These are phyloP conservation scores for Cyclaneusma minus DNA, from an alignment of 2,329 filamentous ascomycete genomes.

Conservation along the genomic window DNA sequence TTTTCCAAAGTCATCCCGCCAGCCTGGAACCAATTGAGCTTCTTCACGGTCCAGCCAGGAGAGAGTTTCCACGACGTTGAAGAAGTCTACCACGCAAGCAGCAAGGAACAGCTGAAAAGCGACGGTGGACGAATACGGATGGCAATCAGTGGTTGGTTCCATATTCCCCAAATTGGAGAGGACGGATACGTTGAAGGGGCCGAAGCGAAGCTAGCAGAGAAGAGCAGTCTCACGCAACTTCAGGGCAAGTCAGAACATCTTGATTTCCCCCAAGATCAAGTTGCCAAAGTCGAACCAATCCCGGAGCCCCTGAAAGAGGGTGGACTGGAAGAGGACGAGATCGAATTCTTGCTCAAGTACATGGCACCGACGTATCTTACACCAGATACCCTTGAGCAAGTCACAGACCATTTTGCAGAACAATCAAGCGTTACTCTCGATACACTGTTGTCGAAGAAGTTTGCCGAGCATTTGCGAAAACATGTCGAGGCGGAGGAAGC, in stretches of 20 bases:
- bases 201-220: constrained; percentile 75
- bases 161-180: constrained; percentile 90
- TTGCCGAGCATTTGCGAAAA: constrained; percentile 52
- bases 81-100: constrained; percentile 71
- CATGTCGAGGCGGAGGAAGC: constrained; percentile 55
- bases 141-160: constrained; percentile 98
- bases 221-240: constrained; percentile 83
- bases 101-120: constrained; percentile 41
- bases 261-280: constrained; percentile 57
- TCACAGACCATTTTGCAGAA: constrained; percentile 65
- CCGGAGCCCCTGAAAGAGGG: constrained; percentile 26
- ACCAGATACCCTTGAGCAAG: constrained; percentile 74
- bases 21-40: constrained; percentile 92
- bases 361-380: constrained; percentile 82
- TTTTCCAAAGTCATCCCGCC: constrained; percentile 74
- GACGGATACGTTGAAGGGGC: constrained; percentile 79
- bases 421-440: constrained; percentile 73
- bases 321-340: constrained; percentile 59
- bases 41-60: constrained; percentile 97
- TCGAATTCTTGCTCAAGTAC: constrained; percentile 83
- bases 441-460: constrained; percentile 64
- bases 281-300: constrained; percentile 26
- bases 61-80: constrained; percentile 98
- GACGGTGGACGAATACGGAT: constrained; percentile 73
- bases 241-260: constrained; percentile 85